Base-by-base conservation (phyloP, 192 early-diverging fungal genomes). In the Coemansia sp. region DNA sequence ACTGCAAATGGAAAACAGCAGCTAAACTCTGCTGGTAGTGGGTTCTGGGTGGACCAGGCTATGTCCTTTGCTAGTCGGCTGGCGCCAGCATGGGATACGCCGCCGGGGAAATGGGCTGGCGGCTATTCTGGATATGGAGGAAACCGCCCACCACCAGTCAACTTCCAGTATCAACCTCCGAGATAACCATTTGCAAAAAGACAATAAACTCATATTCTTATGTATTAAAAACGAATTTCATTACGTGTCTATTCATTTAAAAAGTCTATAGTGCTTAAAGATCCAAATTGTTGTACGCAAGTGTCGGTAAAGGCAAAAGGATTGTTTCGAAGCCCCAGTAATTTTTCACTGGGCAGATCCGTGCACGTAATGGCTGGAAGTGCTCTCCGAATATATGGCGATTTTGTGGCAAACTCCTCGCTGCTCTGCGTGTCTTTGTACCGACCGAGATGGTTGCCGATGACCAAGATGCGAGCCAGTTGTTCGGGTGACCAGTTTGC, bases 291-390 rank as follows among this genome's bases (percentile, higher is more conserved):
- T 57, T 77, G 75, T 28, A 82, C 30, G 35, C 80, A 76, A 7
- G 72, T 82, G 17, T 82, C 75, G 1, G 74, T 69, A 59, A 82
- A 77, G 3, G 80, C 80, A 21, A 72, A 82, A 6, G 80, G 80
- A 21, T 62, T 47, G 40, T 77, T 66, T 28, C 69, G 68, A 37
- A 77, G 72, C 33, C 66, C 66, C 23, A 82, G 40, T 16, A 57
- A 38, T 16, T 37, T 67, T 42, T 82, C 80, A 26, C 58, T 46
- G 0, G 80, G 80, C n/a, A 82, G 55, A 47, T 52, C 68, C 0
- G 64, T 44, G 11, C 21, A 44, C 9, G 42, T 55, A 6, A 72
- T 11, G 10, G 21, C 23, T 19, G 67, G 43, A 19, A 82, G 65
- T 11, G 66, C 37, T 11, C 43, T 58, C 8, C 37, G 19, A 5